Evolutionary conservation across 352 stramenopile species (phyloP).

Genomic region (Phytopythium montanum): DNA sequence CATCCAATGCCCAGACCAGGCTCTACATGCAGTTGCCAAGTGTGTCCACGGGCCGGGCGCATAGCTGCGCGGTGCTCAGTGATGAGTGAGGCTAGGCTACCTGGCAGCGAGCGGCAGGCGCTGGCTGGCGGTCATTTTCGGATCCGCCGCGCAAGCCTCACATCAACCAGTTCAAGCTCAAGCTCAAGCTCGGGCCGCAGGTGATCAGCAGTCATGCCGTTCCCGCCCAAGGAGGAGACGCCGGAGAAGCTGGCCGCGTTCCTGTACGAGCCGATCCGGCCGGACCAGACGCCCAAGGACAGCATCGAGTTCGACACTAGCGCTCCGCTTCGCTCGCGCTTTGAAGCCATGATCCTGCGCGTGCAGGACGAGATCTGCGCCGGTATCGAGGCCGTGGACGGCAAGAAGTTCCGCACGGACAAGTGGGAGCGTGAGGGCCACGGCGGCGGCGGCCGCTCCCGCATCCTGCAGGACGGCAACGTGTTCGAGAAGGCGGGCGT

Average conservation of each 20-base stretch:
- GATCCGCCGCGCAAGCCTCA: not conserved
- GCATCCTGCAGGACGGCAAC: constrained; percentile 93
- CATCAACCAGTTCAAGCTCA: not conserved
- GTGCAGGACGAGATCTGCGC: constrained; percentile 86
- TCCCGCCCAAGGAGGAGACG: constrained; percentile 2
- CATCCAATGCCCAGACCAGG: not conserved
- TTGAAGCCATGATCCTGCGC: constrained; percentile 77
- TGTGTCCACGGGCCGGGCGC: not conserved
- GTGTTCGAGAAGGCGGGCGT: constrained; percentile 98
- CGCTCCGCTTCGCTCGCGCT: constrained; percentile 66
- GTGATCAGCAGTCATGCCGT: not conserved
- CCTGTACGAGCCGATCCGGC: constrained; percentile 1
- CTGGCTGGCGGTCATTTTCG: not conserved
- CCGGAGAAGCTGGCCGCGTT: constrained; percentile 1
- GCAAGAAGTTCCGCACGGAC: constrained; percentile 94
- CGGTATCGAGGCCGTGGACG: constrained; percentile 90
- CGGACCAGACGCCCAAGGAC: constrained; percentile 53
- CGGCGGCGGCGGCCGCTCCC: constrained; percentile 93
- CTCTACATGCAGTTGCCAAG: not conserved
- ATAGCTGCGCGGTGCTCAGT: not conserved
- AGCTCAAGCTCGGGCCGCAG: not conserved
- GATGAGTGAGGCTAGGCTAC: not conserved
- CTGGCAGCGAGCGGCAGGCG: not conserved
- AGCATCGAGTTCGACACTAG: constrained; percentile 75
- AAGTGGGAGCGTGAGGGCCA: constrained; percentile 93